Evolutionary conservation across 164 flowering plant genomes (phyloP), one percentile per base, ranked within the genome.

Genomic region (Santalum album): DNA sequence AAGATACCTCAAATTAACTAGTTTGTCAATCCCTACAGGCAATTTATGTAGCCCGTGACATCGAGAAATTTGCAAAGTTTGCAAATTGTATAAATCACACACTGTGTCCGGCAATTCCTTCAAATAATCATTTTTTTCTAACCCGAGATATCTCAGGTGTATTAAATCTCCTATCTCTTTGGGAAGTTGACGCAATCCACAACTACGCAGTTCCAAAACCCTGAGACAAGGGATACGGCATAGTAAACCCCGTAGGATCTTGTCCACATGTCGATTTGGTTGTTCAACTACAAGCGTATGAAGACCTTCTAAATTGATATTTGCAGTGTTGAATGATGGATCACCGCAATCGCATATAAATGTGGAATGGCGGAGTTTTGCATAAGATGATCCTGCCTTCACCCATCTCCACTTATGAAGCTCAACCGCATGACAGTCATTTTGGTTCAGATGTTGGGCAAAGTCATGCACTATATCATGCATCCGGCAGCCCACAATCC

Each of bases 1-100:
- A 26, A 67, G 71, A 43, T 62, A 62, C 18, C 66, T 46, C 27
- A 67, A 53, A 20, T 57, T 62, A 2, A 27, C n/a, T 14, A 67
- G 44, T 17, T 49, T 61, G 19, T 51, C 55, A 3, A 67, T 57
- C 18, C 19, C 52, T 39, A 24, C 38, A 22, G 71, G 71, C 17
- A 67, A 26, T 24, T 40, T 53, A 5, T 17, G 6, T 0, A 67
- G 53, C 36, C 47, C 29, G 10, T 22, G 17, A 49, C 71, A 61
- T 0, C 4, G 5, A 22, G 34, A 29, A 29, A 29, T 4, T 9
- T 29, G 34, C 9, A 29, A 29, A 29, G 34, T 29, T 29, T n/a
- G n/a, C n/a, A n/a, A n/a, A n/a, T n/a, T n/a, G n/a, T n/a, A n/a
- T n/a, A n/a, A n/a, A 29, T 29, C 9, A 29, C 34, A 29, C 34